Conservation (phyloP, 139 green algal genomes). For the Chlamydomonas sphaeroides region DNA sequence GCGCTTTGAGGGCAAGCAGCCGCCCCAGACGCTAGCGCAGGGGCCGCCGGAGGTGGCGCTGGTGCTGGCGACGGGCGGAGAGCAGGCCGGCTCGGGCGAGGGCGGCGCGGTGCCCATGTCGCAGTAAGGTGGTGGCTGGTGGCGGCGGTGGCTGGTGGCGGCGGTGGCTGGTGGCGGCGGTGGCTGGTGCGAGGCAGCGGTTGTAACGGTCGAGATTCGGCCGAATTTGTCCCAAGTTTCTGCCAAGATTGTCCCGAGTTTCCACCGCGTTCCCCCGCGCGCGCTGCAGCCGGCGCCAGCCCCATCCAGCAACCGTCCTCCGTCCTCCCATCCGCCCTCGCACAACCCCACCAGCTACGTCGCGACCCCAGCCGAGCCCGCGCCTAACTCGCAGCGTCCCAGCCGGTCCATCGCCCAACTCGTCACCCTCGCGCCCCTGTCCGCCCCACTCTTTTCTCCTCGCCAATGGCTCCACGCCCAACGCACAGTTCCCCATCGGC, state of each 20-base stretch:
- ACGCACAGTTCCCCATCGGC: neutral
- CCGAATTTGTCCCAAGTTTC: neutral
- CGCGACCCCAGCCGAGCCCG: neutral
- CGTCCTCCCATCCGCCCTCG: neutral
- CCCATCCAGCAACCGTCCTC: neutral
- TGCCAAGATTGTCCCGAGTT: neutral
- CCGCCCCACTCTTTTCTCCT: neutral
- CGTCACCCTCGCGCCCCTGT: too few species aligned
- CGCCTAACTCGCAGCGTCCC: neutral
- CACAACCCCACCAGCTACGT: neutral
- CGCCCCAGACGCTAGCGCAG: too few species aligned
- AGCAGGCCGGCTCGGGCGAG: too few species aligned
- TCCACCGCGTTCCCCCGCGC: neutral
- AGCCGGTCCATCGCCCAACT: neutral
- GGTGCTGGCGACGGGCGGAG: too few species aligned
- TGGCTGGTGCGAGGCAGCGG: neutral
- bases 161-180: neutral
- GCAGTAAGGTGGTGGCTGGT: neutral
- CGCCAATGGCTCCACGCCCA: neutral
- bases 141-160: neutral
- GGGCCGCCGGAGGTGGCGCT: too few species aligned
- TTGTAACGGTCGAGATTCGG: conserved; percentile 2
- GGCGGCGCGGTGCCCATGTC: neutral
- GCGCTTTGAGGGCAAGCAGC: neutral
- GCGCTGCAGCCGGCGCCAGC: too few species aligned